Evolutionary conservation across 148 eudicot genomes (phyloP).

Genomic region (Fagopyrum tataricum): DNA sequence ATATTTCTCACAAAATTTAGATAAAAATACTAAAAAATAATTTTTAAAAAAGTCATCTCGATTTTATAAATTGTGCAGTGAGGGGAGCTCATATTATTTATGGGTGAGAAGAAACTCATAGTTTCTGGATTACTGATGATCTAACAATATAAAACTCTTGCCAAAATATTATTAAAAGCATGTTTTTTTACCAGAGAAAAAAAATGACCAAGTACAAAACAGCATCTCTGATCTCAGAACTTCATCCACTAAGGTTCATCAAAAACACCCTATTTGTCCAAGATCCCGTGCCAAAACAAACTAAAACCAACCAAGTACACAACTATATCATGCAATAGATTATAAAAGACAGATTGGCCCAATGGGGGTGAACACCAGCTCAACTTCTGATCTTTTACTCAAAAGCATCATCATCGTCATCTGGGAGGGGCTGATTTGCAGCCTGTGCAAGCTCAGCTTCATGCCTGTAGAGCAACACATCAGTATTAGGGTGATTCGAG

Average conservation of each 20-base stretch:
- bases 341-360: not conserved
- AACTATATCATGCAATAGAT: not conserved
- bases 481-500: not conserved
- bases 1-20: too few species aligned
- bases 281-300: not conserved
- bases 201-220: not conserved
- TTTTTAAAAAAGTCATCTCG: too few species aligned
- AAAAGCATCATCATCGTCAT: constrained; percentile 7
- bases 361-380: not conserved
- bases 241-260: not conserved
- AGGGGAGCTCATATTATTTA: too few species aligned
- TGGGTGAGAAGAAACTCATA: too few species aligned
- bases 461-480: constrained; percentile 1
- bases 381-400: not conserved
- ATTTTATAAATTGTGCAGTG: too few species aligned
- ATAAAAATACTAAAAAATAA: too few species aligned
- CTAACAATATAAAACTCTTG: too few species aligned
- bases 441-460: constrained; percentile 4
- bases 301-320: not conserved
- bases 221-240: not conserved
- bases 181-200: not conserved
- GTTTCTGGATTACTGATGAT: too few species aligned
- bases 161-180: not conserved
- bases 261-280: not conserved
- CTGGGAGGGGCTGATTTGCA: constrained; percentile 4